Base-by-base conservation (phyloP, 805 yeast species). In the Barnettozyma californica region DNA sequence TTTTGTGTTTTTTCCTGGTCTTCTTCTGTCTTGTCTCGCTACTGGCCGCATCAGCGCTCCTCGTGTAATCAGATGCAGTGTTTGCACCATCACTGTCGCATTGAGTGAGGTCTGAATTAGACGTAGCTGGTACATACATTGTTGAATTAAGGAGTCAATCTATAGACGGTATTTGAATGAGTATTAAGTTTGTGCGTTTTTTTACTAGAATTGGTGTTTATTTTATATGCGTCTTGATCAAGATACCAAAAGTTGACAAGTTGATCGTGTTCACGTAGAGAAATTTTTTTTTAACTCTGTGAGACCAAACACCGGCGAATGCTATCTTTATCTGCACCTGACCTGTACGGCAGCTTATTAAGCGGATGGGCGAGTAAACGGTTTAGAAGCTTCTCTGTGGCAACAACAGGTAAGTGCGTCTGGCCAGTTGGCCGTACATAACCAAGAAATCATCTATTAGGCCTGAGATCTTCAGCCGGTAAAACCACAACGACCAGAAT, bases 1-100 rank as follows among this genome's bases (percentile, higher is more conserved):
- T 83, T 47, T 81, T 71, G 63, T 83, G 89, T 52, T 74, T 77
- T 53, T 82, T 68, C 46, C 87, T 67, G 16, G 33, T 29, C 33
- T 29, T 29, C 16, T 13, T 29, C 33, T 2, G 16, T 2, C 8
- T 14, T 29, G n/a, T 29, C 14, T 13, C 14, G 4, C 16, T 29
- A 29, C n/a, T 27, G 31, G 31, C 33, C 11, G 5, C 14, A 29
- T 14, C 16, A 16, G 16, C n/a, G 7, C 4, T n/a, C 14, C 16
- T 29, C 8, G n/a, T 11, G 33, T 29, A 16, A 7, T 29, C 16
- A 29, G 33, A 29, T 13, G 33, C 33, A 27, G 7, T 27, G 13
- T 27, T 11, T 11, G 31, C 13, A 13, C 33, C 14, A 16, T 29
- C 33, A 8, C 33, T 29, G 7, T 13, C 16, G 33, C 33, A 29